These are phyloP conservation scores for Trypanosoma mega DNA, from an alignment of 208 protist species.

Conservation along the genomic window DNA sequence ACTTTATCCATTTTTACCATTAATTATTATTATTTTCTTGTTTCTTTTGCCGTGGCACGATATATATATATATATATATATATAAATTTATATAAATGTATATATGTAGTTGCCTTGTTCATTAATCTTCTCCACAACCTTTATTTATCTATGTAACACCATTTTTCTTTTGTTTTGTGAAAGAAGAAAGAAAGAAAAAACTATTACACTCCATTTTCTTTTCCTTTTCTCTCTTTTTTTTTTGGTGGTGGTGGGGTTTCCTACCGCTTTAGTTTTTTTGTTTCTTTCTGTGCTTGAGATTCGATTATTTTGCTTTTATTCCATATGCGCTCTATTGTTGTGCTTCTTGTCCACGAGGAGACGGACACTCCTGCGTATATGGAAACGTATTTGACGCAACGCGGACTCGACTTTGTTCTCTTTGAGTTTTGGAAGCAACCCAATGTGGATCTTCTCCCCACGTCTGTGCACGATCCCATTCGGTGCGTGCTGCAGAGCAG, in stretches of 20 bases:
- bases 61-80: too few species aligned
- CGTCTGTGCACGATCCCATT: slow-evolving; percentile 1
- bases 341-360: slow-evolving; percentile 27
- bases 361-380: slow-evolving; percentile 28
- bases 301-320: too few species aligned
- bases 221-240: slow-evolving; percentile 9
- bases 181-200: too few species aligned
- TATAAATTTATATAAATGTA: too few species aligned
- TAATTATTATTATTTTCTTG: too few species aligned
- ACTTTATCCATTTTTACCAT: too few species aligned
- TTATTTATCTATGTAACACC: background rate
- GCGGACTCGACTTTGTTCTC: slow-evolving; percentile 26
- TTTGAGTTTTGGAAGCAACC: slow-evolving; percentile 24
- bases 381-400: slow-evolving; percentile 12
- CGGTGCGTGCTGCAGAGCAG: slow-evolving; percentile 12
- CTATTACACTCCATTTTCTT: background rate
- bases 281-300: background rate
- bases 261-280: slow-evolving; percentile 8
- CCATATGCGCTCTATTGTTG: slow-evolving; percentile 21
- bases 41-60: too few species aligned
- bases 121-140: too few species aligned
- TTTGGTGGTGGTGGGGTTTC: background rate
- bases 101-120: too few species aligned
- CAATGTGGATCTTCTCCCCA: slow-evolving; percentile 9
- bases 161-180: slow-evolving; percentile 10